These are phyloP conservation scores for Xylaria sp. DNA, from an alignment of 2,329 filamentous ascomycete genomes.

Conservation along the genomic window DNA sequence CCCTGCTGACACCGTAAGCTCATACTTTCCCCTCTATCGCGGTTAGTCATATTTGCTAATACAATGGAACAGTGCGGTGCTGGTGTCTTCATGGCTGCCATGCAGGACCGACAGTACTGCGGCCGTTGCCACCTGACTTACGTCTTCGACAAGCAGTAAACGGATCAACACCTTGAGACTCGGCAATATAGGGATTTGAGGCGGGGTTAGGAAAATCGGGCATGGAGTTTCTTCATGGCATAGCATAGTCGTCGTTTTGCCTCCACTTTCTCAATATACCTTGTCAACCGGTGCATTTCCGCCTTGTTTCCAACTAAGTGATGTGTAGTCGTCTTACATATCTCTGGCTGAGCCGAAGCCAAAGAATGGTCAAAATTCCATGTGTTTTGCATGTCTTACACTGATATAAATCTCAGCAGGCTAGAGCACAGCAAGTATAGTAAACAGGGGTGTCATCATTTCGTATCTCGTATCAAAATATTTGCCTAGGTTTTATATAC, in stretches of 20 bases:
- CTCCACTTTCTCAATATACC: constrained; percentile 34
- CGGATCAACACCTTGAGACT: constrained; percentile 26
- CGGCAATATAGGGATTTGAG: constrained; percentile 28
- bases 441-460: constrained; percentile 7
- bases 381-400: not conserved
- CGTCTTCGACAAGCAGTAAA: constrained; percentile 72
- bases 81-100: constrained; percentile 99
- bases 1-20: constrained; percentile 84
- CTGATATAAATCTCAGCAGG: not conserved
- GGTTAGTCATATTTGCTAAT: constrained; percentile 48
- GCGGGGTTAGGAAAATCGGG: constrained; percentile 36
- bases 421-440: not conserved
- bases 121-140: constrained; percentile 78
- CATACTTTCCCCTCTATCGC: not conserved
- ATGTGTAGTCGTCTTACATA: not conserved
- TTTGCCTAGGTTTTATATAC: constrained; percentile 8
- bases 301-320: not conserved
- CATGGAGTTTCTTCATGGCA: constrained; percentile 30
- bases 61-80: constrained; percentile 80
- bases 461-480: constrained; percentile 16
- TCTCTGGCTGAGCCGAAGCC: not conserved
- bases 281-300: constrained; percentile 30
- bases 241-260: constrained; percentile 25
- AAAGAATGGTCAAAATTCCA: not conserved
- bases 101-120: constrained; percentile 99